These are phyloP conservation scores for Yamadazyma sp. DNA, from an alignment of 805 yeast species.

Conservation along the genomic window DNA sequence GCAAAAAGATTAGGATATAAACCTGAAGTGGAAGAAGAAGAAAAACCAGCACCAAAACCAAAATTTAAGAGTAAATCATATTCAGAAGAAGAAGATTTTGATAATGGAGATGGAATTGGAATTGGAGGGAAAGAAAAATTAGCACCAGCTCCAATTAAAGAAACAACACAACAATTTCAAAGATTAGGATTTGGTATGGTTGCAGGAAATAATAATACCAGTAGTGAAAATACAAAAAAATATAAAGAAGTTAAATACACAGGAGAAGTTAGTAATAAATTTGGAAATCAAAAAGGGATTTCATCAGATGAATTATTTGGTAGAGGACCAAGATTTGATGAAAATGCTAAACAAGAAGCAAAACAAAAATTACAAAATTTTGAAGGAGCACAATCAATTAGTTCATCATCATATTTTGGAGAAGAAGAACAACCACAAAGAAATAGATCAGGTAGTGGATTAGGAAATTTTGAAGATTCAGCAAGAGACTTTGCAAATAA, in stretches of 20 bases:
- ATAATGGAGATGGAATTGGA: slow-evolving; percentile 1
- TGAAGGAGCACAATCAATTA: slow-evolving; percentile 84
- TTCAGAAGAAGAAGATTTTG: slow-evolving; percentile 2
- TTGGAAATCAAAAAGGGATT: slow-evolving; percentile 87
- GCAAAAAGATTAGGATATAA: slow-evolving; percentile 52
- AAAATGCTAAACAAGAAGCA: slow-evolving; percentile 76
- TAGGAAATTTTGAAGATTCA: slow-evolving; percentile 50
- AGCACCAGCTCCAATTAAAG: slow-evolving; percentile 34
- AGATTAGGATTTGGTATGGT: slow-evolving; percentile 90
- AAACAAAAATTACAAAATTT: slow-evolving; percentile 74
- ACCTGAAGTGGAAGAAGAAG: slow-evolving; percentile 33
- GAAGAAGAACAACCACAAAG: slow-evolving; percentile 55
- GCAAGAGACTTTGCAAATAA: slow-evolving; percentile 65
- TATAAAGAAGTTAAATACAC: slow-evolving; percentile 62
- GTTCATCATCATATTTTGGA: slow-evolving; percentile 90
- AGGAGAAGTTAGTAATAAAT: slow-evolving; percentile 73
- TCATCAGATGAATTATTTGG: slow-evolving; percentile 96
- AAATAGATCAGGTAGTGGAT: slow-evolving; percentile 20
- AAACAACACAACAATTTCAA: slow-evolving; percentile 68
- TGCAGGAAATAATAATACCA: slow-evolving; percentile 51
- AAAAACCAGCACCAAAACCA: slow-evolving; percentile 2
- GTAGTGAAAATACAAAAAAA: slow-evolving; percentile 24
- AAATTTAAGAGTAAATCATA: background rate
- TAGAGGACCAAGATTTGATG: slow-evolving; percentile 74
- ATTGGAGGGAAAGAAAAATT: slow-evolving; percentile 11